A percentile compares a stretch with the other conserved stretches of the same genome.
These are phyloP conservation scores for Aspergillus olivimuriae DNA, from an alignment of 495 filamentous ascomycete species.

Conservation along the genomic window DNA sequence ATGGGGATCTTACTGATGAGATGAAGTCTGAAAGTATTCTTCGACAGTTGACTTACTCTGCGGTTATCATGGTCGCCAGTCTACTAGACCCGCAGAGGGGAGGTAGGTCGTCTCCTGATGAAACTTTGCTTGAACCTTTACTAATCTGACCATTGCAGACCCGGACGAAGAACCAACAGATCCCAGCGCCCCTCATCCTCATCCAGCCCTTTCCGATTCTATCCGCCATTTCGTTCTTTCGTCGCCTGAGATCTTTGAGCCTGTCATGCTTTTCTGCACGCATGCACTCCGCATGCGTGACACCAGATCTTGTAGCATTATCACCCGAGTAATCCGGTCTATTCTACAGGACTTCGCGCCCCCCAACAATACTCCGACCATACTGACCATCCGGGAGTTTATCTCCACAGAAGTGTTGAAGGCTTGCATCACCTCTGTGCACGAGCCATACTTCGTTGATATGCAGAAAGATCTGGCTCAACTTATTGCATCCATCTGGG, in stretches of 20 bases:
- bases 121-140: not conserved
- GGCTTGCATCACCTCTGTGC: slow-evolving; percentile 77
- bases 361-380: slow-evolving; percentile 44
- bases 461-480: slow-evolving; percentile 88
- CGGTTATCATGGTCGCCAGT: slow-evolving; percentile 82
- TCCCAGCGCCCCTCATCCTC: slow-evolving; percentile 30
- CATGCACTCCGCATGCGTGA: slow-evolving; percentile 89
- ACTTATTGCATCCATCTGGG: slow-evolving; percentile 79
- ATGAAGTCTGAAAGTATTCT: slow-evolving; percentile 98
- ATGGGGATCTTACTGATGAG: slow-evolving; percentile 75
- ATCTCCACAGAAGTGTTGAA: slow-evolving; percentile 78
- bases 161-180: slow-evolving; percentile 37
- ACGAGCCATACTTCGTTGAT: slow-evolving; percentile 95
- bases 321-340: slow-evolving; percentile 75
- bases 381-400: slow-evolving; percentile 77
- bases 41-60: slow-evolving; percentile 85
- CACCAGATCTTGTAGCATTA: slow-evolving; percentile 77
- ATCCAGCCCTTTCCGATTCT: slow-evolving; percentile 36
- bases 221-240: slow-evolving; percentile 77
- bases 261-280: slow-evolving; percentile 82
- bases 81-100: slow-evolving; percentile 70
- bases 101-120: slow-evolving; percentile 22
- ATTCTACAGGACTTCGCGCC: slow-evolving; percentile 72
- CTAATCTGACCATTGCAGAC: slow-evolving; percentile 21
- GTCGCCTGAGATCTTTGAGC: slow-evolving; percentile 72